Conservation (phyloP, 805 yeast genomes). For the Saccharomycopsis sp. region DNA sequence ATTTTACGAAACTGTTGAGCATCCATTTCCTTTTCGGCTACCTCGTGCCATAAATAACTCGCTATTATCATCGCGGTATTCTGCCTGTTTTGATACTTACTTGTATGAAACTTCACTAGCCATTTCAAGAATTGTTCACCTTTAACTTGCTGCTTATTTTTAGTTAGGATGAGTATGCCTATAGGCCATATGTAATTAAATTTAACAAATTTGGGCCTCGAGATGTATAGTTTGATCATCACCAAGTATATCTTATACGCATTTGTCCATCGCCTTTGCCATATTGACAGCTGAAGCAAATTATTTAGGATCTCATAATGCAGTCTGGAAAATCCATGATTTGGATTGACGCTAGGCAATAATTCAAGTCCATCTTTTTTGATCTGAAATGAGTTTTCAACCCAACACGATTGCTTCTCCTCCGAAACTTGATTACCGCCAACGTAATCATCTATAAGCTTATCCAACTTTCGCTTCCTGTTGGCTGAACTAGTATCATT, state of each 20-base stretch:
- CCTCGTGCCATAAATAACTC: slow-evolving; percentile 6
- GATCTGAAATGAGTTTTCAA: slow-evolving; percentile 6
- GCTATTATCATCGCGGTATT: slow-evolving; percentile 3
- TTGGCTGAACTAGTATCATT: background rate
- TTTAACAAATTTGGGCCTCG: slow-evolving; percentile 2
- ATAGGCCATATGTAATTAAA: slow-evolving; percentile 17
- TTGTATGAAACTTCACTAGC: slow-evolving; percentile 14
- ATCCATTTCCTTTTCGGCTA: slow-evolving; percentile 1
- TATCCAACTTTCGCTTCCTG: background rate
- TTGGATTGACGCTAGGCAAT: slow-evolving; percentile 12
- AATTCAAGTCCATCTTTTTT: slow-evolving; percentile 12
- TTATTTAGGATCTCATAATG: slow-evolving; percentile 12
- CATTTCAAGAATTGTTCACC: slow-evolving; percentile 12
- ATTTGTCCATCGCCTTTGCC: slow-evolving; percentile 9
- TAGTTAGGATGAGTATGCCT: slow-evolving; percentile 13
- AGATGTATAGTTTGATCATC: slow-evolving; percentile 9
- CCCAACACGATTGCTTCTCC: slow-evolving; percentile 4
- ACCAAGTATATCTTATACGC: slow-evolving; percentile 13
- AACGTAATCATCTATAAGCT: background rate
- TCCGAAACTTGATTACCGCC: background rate
- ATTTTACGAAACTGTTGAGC: slow-evolving; percentile 3
- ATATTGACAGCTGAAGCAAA: slow-evolving; percentile 6
- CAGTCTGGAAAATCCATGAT: slow-evolving; percentile 1
- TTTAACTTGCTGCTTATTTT: background rate
- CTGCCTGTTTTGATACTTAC: background rate